A percentile compares a stretch with the other conserved stretches of the same genome.
Evolutionary conservation across 2,329 filamentous ascomycete genomes (phyloP).

Genomic region (Colletotrichum scovillei): DNA sequence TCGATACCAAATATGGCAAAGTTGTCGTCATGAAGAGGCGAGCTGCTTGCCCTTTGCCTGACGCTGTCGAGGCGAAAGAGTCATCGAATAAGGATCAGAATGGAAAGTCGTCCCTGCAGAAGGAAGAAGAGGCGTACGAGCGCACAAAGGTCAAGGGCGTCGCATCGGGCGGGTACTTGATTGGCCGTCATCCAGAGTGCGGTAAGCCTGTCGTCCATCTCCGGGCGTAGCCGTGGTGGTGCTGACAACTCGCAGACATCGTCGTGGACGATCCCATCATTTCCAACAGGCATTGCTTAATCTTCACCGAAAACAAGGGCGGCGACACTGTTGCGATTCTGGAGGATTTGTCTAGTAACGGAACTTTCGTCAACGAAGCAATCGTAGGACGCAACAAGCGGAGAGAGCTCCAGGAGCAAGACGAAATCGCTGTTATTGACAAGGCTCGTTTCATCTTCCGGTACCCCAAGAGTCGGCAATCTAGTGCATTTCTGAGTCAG

Average conservation of each 20-base stretch:
- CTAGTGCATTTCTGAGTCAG: conserved; percentile 85
- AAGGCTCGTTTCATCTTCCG: conserved; percentile 91
- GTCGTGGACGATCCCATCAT: conserved; percentile 81
- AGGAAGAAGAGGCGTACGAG: conserved; percentile 72
- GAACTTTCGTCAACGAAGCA: conserved; percentile 94
- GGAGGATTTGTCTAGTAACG: conserved; percentile 95
- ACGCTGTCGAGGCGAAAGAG: conserved; percentile 53
- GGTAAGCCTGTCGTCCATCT: conserved; percentile 66
- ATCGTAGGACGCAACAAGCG: conserved; percentile 92
- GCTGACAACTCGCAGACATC: conserved; percentile 65
- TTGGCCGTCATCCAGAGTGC: conserved; percentile 94
- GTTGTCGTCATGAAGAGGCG: conserved; percentile 81
- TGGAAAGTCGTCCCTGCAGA: conserved; percentile 58
- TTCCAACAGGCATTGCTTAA: conserved; percentile 84
- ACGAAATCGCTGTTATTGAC: conserved; percentile 89
- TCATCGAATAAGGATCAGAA: conserved; percentile 51
- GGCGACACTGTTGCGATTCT: conserved; percentile 77
- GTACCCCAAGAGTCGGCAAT: conserved; percentile 81
- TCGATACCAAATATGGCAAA: conserved; percentile 76
- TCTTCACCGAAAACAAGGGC: conserved; percentile 72
- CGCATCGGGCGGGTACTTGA: conserved; percentile 85
- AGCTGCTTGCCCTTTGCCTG: conserved; percentile 73
- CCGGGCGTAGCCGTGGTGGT: neutral
- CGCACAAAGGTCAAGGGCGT: conserved; percentile 69
- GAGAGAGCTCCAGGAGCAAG: conserved; percentile 86